Conservation (phyloP, 331 rosid genomes). For the Malus hybrid region DNA sequence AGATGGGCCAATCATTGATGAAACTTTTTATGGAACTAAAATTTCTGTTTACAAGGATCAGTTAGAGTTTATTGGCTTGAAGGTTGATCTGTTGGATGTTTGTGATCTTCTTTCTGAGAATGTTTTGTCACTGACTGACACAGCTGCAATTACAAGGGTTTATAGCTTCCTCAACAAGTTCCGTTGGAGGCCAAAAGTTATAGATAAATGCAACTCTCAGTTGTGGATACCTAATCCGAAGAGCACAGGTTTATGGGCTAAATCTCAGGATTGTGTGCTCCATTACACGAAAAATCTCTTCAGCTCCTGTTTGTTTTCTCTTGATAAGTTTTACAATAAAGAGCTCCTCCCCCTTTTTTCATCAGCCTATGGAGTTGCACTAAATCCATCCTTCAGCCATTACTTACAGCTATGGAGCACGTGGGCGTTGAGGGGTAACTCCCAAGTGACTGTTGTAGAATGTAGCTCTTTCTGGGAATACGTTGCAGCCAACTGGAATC, state of each 20-base stretch:
- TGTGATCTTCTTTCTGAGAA: neutral
- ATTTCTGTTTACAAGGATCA: neutral
- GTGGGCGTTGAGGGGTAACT: neutral
- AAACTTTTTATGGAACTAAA: neutral
- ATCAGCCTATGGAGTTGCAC: constrained; percentile 10
- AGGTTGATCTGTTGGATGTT: constrained; percentile 3
- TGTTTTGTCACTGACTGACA: neutral
- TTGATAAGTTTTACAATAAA: neutral
- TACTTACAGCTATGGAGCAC: constrained; percentile 14
- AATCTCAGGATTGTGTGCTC: neutral
- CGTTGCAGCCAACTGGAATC: neutral
- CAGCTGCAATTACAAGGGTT: neutral
- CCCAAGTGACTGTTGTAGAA: neutral
- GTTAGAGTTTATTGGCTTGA: constrained; percentile 5
- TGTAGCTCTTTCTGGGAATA: neutral
- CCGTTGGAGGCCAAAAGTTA: neutral
- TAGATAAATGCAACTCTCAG: constrained; percentile 1
- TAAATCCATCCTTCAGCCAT: neutral
- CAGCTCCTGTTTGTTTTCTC: neutral
- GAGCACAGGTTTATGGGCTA: neutral
- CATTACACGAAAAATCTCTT: neutral
- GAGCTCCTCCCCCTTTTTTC: constrained; percentile 6
- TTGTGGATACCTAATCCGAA: constrained; percentile 5
- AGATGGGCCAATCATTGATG: constrained; percentile 8
- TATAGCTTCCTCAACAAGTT: neutral